A percentile compares a stretch with the other conserved stretches of the same genome.
Evolutionary conservation across 2,329 filamentous ascomycete species (phyloP).

Genomic region (Diatrype stigma): DNA sequence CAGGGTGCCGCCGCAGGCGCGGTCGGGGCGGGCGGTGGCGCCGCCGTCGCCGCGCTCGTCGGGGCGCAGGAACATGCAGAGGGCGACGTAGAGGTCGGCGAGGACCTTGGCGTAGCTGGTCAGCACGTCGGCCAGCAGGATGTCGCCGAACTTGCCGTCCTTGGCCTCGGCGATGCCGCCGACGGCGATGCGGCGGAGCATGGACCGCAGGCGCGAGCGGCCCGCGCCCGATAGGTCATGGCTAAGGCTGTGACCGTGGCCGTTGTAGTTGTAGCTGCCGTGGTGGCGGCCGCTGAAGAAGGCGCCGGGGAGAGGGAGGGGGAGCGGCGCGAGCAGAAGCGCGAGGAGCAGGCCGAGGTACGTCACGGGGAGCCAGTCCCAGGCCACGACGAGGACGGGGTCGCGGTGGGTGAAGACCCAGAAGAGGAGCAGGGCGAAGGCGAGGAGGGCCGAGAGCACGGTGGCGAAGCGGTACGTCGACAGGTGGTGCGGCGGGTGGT

Average conservation of each 20-base stretch:
- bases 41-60: constrained; percentile 44
- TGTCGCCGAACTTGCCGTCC: constrained; percentile 92
- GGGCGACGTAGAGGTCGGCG: constrained; percentile 80
- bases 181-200: constrained; percentile 71
- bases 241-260: constrained; percentile 1
- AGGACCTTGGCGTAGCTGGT: constrained; percentile 93
- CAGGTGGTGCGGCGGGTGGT: constrained; percentile 70
- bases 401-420: constrained; percentile 75
- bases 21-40: constrained; percentile 76
- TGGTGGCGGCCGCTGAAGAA: too few relatives aligned
- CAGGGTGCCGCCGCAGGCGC: constrained; percentile 73
- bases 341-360: constrained; percentile 71
- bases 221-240: constrained; percentile 65
- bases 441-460: constrained; percentile 68
- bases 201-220: constrained; percentile 70
- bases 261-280: too few relatives aligned
- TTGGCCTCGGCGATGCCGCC: constrained; percentile 82
- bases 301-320: background rate
- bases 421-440: constrained; percentile 71
- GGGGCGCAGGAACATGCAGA: constrained; percentile 84
- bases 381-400: constrained; percentile 64
- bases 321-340: constrained; percentile 67
- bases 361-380: constrained; percentile 81
- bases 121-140: constrained; percentile 86
- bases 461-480: constrained; percentile 84